Evolutionary conservation across 2,329 filamentous ascomycete genomes (phyloP).

Genomic region (Alternaria sp.): DNA sequence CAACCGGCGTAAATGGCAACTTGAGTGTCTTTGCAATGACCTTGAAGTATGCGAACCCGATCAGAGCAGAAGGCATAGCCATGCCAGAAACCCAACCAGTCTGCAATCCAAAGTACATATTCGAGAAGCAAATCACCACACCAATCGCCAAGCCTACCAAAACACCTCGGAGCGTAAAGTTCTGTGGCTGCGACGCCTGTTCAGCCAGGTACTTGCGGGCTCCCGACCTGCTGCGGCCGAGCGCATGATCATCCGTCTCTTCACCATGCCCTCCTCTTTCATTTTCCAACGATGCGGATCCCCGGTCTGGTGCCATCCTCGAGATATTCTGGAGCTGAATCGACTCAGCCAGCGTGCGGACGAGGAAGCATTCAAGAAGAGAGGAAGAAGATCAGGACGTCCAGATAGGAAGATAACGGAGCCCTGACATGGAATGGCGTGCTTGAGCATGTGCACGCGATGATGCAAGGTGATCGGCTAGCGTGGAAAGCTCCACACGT

Average conservation of each 20-base stretch:
- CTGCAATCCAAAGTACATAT: constrained; percentile 99
- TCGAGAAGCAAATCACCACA: constrained; percentile 91
- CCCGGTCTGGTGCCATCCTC: constrained; percentile 49
- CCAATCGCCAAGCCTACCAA: constrained; percentile 83
- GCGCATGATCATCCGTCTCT: constrained; percentile 24
- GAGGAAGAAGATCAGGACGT: background rate
- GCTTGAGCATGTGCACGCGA: constrained; percentile 27
- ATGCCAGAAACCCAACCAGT: constrained; percentile 86
- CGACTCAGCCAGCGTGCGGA: constrained; percentile 28
- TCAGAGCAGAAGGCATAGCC: constrained; percentile 94
- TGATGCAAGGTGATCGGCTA: constrained; percentile 30
- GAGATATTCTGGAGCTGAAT: constrained; percentile 32
- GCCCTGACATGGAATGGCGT: constrained; percentile 28
- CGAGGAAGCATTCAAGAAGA: background rate
- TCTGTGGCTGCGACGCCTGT: constrained; percentile 60
- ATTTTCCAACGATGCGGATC: constrained; percentile 31
- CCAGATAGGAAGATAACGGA: constrained; percentile 18
- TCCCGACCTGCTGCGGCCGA: constrained; percentile 29
- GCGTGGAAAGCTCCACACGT: constrained; percentile 19
- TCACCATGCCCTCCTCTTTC: constrained; percentile 33
- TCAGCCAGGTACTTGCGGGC: constrained; percentile 38
- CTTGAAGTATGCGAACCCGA: constrained; percentile 95
- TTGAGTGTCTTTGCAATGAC: constrained; percentile 75
- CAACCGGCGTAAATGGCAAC: constrained; percentile 89
- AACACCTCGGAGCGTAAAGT: constrained; percentile 87